Evolutionary conservation across 495 filamentous ascomycete species (phyloP).

Genomic region (Halenospora varia): DNA sequence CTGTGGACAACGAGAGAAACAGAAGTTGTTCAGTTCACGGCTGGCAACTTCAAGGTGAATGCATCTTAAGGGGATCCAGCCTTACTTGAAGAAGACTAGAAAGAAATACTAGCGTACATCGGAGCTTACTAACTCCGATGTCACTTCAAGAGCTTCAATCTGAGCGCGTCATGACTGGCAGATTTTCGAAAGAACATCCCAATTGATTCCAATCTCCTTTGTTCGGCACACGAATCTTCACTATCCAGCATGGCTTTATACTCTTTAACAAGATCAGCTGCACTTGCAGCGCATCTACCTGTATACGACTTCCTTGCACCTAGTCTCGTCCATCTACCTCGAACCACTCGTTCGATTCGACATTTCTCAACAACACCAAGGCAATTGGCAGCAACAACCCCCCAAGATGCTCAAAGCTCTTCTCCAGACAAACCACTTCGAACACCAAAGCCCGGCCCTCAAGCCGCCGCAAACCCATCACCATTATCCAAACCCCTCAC

Average conservation of each 20-base stretch:
- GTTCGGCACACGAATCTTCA: neutral
- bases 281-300: constrained; percentile 7
- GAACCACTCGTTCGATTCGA: constrained; percentile 2
- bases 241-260: constrained; percentile 10
- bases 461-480: constrained; percentile 4
- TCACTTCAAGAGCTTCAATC: neutral
- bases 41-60: too few species aligned
- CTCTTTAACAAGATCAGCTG: constrained; percentile 4
- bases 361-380: constrained; percentile 10
- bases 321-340: constrained; percentile 12
- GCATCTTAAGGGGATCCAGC: neutral
- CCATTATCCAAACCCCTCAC: constrained; percentile 54
- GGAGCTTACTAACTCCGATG: neutral
- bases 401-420: neutral
- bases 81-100: neutral
- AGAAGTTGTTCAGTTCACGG: neutral
- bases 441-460: constrained; percentile 6
- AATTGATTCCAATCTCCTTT: neutral
- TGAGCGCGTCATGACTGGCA: neutral
- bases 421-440: constrained; percentile 5
- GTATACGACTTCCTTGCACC: constrained; percentile 29
- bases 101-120: neutral
- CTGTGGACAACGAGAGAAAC: neutral
- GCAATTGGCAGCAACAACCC: neutral
- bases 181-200: neutral